These are phyloP conservation scores for Lasiodiplodia citricola DNA, from an alignment of 2,329 filamentous ascomycete species.

Conservation along the genomic window DNA sequence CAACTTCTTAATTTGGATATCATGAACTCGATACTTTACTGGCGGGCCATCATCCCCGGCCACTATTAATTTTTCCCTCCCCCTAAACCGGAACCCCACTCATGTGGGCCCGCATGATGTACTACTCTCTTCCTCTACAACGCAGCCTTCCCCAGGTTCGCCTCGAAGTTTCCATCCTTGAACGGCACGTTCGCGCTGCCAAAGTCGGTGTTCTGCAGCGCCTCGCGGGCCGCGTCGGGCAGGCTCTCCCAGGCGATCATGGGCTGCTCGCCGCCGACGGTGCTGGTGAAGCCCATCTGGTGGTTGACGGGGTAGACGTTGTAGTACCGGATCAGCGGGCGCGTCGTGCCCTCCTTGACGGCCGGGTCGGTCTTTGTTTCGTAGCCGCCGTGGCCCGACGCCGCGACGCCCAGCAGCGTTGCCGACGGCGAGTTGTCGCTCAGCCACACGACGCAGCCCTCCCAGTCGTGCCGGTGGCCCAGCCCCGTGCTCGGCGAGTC, in stretches of 20 bases:
- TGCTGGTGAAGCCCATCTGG: slow-evolving; percentile 49
- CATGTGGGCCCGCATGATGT: neutral
- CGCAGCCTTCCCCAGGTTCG: slow-evolving; percentile 47
- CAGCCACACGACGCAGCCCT: slow-evolving; percentile 60
- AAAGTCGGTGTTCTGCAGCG: slow-evolving; percentile 55
- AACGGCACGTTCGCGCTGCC: slow-evolving; percentile 55
- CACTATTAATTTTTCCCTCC: neutral
- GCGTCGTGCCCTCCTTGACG: slow-evolving; percentile 45
- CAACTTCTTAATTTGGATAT: neutral
- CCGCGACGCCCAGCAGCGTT: slow-evolving; percentile 54
- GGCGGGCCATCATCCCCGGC: neutral
- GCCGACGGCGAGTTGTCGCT: slow-evolving; percentile 28
- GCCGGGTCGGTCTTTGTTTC: slow-evolving; percentile 50
- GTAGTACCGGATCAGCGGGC: slow-evolving; percentile 56
- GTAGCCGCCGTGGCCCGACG: slow-evolving; percentile 58
- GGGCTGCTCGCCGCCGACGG: slow-evolving; percentile 52
- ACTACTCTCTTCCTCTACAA: slow-evolving; percentile 25
- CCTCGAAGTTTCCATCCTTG: slow-evolving; percentile 53
- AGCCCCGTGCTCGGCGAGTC: slow-evolving; percentile 51
- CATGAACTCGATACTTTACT: neutral
- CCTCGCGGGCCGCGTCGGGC: slow-evolving; percentile 47
- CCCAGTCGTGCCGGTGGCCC: slow-evolving; percentile 64
- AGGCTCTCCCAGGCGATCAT: slow-evolving; percentile 58
- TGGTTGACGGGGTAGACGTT: slow-evolving; percentile 57
- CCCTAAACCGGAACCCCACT: neutral